phyloP scores from a whole-genome alignment of 257 asterid species.

The Solanum pinnatisectum region DNA sequence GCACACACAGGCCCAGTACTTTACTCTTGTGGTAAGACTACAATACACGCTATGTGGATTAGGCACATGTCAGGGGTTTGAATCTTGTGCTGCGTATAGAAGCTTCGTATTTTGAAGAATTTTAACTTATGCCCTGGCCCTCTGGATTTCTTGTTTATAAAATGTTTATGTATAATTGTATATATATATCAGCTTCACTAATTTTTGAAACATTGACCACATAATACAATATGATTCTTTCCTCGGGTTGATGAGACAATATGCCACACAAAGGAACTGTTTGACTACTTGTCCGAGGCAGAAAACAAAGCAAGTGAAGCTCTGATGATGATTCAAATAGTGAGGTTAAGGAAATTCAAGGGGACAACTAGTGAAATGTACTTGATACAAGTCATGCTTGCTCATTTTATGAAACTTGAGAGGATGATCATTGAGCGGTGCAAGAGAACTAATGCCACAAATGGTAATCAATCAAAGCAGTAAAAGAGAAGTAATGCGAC shows the following conservation, averaged over 20 bases:
- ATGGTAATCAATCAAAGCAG: not conserved
- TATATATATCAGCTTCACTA: not conserved
- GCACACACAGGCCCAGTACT: no score
- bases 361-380: not conserved
- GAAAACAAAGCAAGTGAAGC: not conserved
- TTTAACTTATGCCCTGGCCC: not conserved
- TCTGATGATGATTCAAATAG: not conserved
- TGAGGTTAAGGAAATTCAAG: not conserved
- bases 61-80: no score
- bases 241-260: no score
- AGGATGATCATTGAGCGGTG: not conserved
- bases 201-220: not conserved
- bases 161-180: no score
- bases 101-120: no score
- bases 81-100: no score
- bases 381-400: not conserved
- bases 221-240: not conserved
- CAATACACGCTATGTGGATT: no score
- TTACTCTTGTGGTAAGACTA: no score
- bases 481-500: not conserved
- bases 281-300: not conserved
- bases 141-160: no score
- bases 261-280: not conserved
- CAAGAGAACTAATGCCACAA: not conserved
- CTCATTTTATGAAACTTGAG: not conserved